Percentiles rank a stretch among this genome's conserved stretches.
phyloP scores from a whole-genome alignment of 805 yeast genomes.

The Ogataea kodamae region DNA sequence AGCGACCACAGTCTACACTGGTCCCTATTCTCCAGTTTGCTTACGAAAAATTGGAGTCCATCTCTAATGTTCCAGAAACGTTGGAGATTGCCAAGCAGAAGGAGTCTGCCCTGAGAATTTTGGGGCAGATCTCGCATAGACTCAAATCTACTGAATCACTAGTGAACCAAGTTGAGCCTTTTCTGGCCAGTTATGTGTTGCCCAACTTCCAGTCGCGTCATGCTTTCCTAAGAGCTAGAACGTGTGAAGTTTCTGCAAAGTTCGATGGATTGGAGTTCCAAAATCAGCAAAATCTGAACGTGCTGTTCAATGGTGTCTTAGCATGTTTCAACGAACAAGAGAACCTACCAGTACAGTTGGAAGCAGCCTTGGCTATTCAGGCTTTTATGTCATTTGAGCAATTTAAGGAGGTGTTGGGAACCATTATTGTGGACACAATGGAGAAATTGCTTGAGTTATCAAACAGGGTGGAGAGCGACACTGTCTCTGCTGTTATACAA shows the following conservation, averaged over 20 bases:
- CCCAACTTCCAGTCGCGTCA: slow-evolving; percentile 64
- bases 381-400: slow-evolving; percentile 62
- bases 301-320: slow-evolving; percentile 45
- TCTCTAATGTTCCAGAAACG: slow-evolving; percentile 35
- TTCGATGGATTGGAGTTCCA: slow-evolving; percentile 60
- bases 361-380: slow-evolving; percentile 84
- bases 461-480: slow-evolving; percentile 80
- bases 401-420: slow-evolving; percentile 65
- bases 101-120: slow-evolving; percentile 76
- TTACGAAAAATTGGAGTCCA: slow-evolving; percentile 44
- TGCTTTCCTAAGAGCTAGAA: slow-evolving; percentile 72
- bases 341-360: slow-evolving; percentile 72
- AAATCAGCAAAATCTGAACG: slow-evolving; percentile 34
- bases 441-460: slow-evolving; percentile 71
- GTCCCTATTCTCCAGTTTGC: slow-evolving; percentile 61
- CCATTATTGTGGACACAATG: slow-evolving; percentile 76
- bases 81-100: slow-evolving; percentile 58
- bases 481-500: slow-evolving; percentile 87
- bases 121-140: slow-evolving; percentile 68
- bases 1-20: slow-evolving; percentile 58
- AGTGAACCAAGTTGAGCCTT: slow-evolving; percentile 63
- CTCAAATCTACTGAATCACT: slow-evolving; percentile 55
- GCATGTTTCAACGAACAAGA: slow-evolving; percentile 45
- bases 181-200: slow-evolving; percentile 59
- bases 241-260: slow-evolving; percentile 62